Base-by-base conservation (phyloP, 805 yeast genomes). In the Candida krabiensis region DNA sequence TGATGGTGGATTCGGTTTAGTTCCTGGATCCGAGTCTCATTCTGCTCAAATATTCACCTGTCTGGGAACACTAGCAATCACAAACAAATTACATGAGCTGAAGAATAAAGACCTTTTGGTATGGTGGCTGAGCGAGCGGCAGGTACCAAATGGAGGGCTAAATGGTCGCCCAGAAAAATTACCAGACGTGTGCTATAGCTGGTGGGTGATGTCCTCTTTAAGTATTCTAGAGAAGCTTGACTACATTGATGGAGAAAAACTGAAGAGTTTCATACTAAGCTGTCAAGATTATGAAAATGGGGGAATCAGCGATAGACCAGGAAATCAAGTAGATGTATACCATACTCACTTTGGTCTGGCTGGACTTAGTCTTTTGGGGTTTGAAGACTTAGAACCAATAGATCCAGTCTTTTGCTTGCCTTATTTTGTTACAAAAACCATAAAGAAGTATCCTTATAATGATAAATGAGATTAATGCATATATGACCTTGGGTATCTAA, bases 141-240 rank as follows among this genome's bases (percentile, higher is more conserved):
- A 93, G 61, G 75, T 87, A 7, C 71, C 76, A 5, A 73, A 73
- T 19, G 99, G 99, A 5, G 99, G 99, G 0, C 70, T 93, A 38
- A 93, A 93, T 56, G 99, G 99, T 1, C 74, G 99, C 35, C 96
- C 98, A 0, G 96, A 93, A 42, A 93, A 93, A 58, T 65, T 88
- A 14, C 96, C 98, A 0, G 99, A 93, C 61, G 96, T 87, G n/a
- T 93, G 99, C 58, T 93, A 93, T 59, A 81, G 93, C 51, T 93
- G 97, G 96, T 93, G 99, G 99, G 95, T 89, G 8, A 60, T 89
- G 16, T 83, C 95, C 2, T 74, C 88, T 2, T 63, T 90, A 40
- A 73, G 84, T 0, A 80, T 87, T 25, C 67, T 91, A 15, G 76
- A 67, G 0, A 79, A 75, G 44, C 59, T 80, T 14, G 75, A 85